Conservation (phyloP, 352 stramenopile genomes). For the Phytophthora citricola region DNA sequence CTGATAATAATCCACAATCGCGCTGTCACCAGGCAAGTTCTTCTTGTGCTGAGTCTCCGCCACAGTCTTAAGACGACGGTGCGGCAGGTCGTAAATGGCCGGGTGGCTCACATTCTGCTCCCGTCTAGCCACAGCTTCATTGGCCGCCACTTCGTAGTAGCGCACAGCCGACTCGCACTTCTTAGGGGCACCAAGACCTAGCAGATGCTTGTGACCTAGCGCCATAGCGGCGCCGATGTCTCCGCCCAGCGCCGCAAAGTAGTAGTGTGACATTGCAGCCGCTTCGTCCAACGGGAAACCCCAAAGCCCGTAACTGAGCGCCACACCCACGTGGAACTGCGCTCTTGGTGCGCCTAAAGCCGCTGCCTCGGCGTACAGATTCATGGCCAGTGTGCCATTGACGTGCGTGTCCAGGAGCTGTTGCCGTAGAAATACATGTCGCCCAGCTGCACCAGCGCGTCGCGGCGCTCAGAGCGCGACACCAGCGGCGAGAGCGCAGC, state of each 20-base stretch:
- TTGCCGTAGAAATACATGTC: conserved; percentile 86
- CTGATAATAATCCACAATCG: conserved; percentile 91
- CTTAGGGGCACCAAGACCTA: conserved; percentile 75
- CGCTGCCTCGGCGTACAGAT: conserved; percentile 70
- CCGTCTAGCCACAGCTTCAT: conserved; percentile 73
- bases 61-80: conserved; percentile 77
- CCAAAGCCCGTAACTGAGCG: conserved; percentile 84
- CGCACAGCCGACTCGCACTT: conserved; percentile 86
- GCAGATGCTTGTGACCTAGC: conserved; percentile 80
- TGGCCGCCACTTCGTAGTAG: conserved; percentile 91
- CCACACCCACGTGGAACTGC: conserved; percentile 89
- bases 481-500: conserved; percentile 45
- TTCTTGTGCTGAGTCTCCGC: conserved; percentile 84
- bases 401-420: conserved; percentile 60
- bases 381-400: conserved; percentile 77
- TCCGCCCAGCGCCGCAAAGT: conserved; percentile 83
- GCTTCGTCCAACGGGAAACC: conserved; percentile 70
- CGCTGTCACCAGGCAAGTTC: conserved; percentile 73
- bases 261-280: conserved; percentile 78
- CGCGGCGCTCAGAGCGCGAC: conserved; percentile 41
- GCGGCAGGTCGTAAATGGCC: conserved; percentile 74
- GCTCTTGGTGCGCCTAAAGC: conserved; percentile 62
- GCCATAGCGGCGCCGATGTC: conserved; percentile 74
- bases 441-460: conserved; percentile 72
- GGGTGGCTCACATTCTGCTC: conserved; percentile 63